Evolutionary conservation across 257 asterid species (phyloP).

Genomic region (Solanum pimpinellifolium): DNA sequence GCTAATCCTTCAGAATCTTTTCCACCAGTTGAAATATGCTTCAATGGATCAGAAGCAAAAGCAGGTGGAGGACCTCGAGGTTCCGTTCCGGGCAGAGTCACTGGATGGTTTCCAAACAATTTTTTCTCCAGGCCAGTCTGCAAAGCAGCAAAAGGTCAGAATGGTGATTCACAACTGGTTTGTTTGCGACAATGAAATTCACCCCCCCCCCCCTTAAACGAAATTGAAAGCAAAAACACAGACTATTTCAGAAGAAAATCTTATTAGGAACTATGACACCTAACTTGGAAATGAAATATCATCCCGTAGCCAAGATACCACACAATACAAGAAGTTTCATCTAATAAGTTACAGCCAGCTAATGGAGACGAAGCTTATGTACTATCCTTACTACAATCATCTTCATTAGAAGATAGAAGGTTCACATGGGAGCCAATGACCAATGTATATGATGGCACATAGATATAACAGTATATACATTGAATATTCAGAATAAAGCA

Average conservation of each 20-base stretch:
- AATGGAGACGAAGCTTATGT: background rate
- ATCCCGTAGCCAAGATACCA: background rate
- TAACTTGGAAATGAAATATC: background rate
- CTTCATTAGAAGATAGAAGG: background rate
- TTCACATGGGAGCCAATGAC: background rate
- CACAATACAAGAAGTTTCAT: background rate
- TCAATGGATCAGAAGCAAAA: slow-evolving; percentile 67
- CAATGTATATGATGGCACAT: background rate
- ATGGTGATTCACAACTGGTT: background rate
- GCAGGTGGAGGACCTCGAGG: slow-evolving; percentile 76
- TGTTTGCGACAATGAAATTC: background rate
- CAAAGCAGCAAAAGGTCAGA: background rate
- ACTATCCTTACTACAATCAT: background rate
- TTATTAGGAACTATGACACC: background rate
- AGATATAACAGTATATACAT: background rate
- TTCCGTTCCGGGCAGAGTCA: slow-evolving; percentile 47
- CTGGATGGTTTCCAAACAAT: slow-evolving; percentile 82
- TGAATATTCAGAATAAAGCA: background rate
- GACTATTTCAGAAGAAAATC: background rate
- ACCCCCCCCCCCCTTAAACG: no score
- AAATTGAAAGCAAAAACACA: background rate
- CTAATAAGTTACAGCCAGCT: background rate
- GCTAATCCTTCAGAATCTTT: slow-evolving; percentile 21
- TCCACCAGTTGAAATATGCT: slow-evolving; percentile 22
- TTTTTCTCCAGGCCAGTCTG: slow-evolving; percentile 91